phyloP scores from a whole-genome alignment of 2,329 filamentous ascomycete species.

The Cucurbitaria berberidis region DNA sequence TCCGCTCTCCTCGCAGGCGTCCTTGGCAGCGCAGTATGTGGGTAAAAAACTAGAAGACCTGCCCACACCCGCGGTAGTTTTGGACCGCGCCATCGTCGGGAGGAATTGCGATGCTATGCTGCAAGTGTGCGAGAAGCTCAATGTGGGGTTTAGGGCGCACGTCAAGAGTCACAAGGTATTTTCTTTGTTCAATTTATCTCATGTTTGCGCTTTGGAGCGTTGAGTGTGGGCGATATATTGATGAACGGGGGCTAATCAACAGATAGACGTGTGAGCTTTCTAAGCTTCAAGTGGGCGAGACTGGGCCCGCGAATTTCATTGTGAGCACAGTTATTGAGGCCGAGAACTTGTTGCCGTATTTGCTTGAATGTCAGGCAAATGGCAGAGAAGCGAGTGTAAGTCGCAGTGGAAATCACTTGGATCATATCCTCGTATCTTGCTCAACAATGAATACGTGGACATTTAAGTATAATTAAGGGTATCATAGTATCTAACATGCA shows the following conservation, averaged over 20 bases:
- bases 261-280: slow-evolving; percentile 69
- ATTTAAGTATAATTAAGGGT: neutral
- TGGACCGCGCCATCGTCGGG: slow-evolving; percentile 70
- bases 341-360: slow-evolving; percentile 67
- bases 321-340: slow-evolving; percentile 78
- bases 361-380: slow-evolving; percentile 62
- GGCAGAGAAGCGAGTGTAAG: slow-evolving; percentile 66
- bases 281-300: slow-evolving; percentile 69
- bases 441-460: neutral
- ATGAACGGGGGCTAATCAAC: neutral
- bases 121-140: slow-evolving; percentile 63
- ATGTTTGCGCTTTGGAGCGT: too few relatives aligned
- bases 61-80: slow-evolving; percentile 69
- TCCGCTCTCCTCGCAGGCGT: slow-evolving; percentile 18
- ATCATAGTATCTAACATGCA: neutral
- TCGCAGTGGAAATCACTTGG: slow-evolving; percentile 1
- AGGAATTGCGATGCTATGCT: slow-evolving; percentile 77
- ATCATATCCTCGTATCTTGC: too few relatives aligned
- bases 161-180: slow-evolving; percentile 82
- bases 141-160: slow-evolving; percentile 74
- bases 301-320: slow-evolving; percentile 65
- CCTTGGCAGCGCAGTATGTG: slow-evolving; percentile 53
- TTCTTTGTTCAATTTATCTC: too few relatives aligned
- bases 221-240: neutral
- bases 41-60: slow-evolving; percentile 67